Conservation (phyloP, 768 basidiomycete species). For the Rhodotorula paludigena region DNA sequence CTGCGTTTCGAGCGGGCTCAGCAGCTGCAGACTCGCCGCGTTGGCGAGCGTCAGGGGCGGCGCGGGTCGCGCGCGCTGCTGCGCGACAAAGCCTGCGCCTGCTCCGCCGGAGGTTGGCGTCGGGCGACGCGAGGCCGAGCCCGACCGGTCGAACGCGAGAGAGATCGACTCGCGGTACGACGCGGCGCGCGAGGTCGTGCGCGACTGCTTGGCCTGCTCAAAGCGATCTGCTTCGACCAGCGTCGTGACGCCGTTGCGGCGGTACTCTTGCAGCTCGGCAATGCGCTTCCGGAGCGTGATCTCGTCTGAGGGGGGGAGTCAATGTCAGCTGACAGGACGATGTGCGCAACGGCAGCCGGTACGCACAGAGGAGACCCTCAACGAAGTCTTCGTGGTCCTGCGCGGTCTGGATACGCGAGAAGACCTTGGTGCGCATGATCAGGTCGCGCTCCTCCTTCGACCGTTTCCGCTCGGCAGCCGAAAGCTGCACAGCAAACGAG, state of each 20-base stretch:
- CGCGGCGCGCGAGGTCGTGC: slow-evolving; percentile 6
- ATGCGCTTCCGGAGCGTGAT: slow-evolving; percentile 79
- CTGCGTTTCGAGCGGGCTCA: slow-evolving; percentile 77
- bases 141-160: slow-evolving; percentile 19
- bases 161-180: slow-evolving; percentile 26
- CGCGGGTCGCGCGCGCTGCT: background rate
- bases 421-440: slow-evolving; percentile 78
- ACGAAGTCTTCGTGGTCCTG: slow-evolving; percentile 85
- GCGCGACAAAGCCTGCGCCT: background rate
- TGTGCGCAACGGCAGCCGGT: background rate
- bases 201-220: slow-evolving; percentile 59
- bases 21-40: slow-evolving; percentile 79
- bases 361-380: slow-evolving; percentile 82
- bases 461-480: slow-evolving; percentile 84
- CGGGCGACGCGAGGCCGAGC: background rate
- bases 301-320: slow-evolving; percentile 59
- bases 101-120: too few relatives aligned
- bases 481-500: slow-evolving; percentile 59
- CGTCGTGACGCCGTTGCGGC: slow-evolving; percentile 75
- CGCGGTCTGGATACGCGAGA: slow-evolving; percentile 81
- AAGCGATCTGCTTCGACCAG: slow-evolving; percentile 87
- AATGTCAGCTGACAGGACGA: background rate
- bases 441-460: slow-evolving; percentile 88
- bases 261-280: slow-evolving; percentile 83
- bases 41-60: slow-evolving; percentile 77